Evolutionary conservation across 192 early-diverging fungal genomes (phyloP).

Genomic region (Coemansia sp.): DNA sequence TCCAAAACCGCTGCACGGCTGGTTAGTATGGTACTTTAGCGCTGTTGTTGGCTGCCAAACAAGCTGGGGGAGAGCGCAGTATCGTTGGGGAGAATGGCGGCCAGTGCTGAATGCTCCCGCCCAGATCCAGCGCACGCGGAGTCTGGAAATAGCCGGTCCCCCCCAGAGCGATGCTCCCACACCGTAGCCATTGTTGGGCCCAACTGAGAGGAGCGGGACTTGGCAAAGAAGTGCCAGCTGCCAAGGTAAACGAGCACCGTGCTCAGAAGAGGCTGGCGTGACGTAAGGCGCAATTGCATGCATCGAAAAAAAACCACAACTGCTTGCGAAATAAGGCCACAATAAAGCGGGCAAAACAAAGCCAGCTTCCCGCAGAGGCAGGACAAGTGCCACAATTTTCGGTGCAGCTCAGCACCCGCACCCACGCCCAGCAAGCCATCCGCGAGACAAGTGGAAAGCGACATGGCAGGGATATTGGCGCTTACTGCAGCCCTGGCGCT

Average conservation of each 20-base stretch:
- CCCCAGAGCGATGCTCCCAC: no score
- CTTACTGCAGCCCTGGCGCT: conserved; percentile 12
- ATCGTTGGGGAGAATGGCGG: no score
- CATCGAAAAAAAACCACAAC: conserved; percentile 5
- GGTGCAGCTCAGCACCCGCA: not conserved
- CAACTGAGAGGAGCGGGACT: no score
- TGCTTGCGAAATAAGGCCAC: conserved; percentile 3
- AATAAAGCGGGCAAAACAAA: conserved; percentile 15
- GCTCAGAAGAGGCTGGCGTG: conserved; percentile 9
- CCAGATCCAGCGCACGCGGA: no score
- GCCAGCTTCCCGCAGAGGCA: not conserved
- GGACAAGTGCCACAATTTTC: not conserved
- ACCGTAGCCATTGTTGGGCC: no score
- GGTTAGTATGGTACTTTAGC: not conserved
- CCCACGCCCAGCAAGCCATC: conserved; percentile 3
- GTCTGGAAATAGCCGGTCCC: no score
- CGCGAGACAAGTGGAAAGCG: not conserved
- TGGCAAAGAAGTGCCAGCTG: no score
- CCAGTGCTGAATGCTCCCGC: no score
- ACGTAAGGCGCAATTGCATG: conserved; percentile 19
- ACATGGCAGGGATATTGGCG: conserved; percentile 4
- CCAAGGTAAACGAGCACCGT: not conserved
- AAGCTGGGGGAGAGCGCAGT: no score
- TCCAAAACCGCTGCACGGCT: not conserved
- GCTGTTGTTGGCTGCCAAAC: no score